A percentile compares a stretch with the other conserved stretches of the same genome.
These are phyloP conservation scores for Candida neerlandica DNA, from an alignment of 1,139 yeast species.

Conservation along the genomic window DNA sequence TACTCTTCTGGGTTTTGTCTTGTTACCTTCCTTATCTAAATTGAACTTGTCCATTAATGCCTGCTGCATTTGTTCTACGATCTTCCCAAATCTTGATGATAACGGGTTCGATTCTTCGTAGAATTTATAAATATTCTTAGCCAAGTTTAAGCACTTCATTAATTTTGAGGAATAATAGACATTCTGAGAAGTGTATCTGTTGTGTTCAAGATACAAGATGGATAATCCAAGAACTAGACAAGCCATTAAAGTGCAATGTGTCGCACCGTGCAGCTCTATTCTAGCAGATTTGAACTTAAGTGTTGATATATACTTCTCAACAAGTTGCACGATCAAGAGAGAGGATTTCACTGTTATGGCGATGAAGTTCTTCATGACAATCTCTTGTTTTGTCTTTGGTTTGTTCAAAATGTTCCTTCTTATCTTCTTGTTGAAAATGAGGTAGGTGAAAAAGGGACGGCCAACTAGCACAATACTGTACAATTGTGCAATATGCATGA, in stretches of 20 bases:
- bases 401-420: constrained; percentile 7
- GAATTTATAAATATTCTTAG: constrained; percentile 14
- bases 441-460: constrained; percentile 46
- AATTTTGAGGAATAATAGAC: constrained; percentile 11
- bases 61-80: constrained; percentile 16
- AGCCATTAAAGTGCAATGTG: constrained; percentile 18
- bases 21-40: constrained; percentile 15
- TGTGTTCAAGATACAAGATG: constrained; percentile 15
- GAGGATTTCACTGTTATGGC: constrained; percentile 20
- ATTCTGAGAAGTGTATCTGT: constrained; percentile 12
- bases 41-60: constrained; percentile 15
- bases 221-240: constrained; percentile 16
- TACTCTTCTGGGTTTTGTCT: neutral
- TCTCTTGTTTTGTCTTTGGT: constrained; percentile 15
- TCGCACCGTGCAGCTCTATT: constrained; percentile 17
- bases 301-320: constrained; percentile 16
- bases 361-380: constrained; percentile 17
- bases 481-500: constrained; percentile 41
- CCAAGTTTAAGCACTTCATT: constrained; percentile 17
- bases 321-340: constrained; percentile 18
- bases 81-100: constrained; percentile 13
- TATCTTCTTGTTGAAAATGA: constrained; percentile 11
- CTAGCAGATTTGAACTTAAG: constrained; percentile 13
- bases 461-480: constrained; percentile 42
- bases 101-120: constrained; percentile 15